A percentile compares a stretch with the other conserved stretches of the same genome.
Conservation (phyloP, 2,329 filamentous ascomycete species). For the Escovopsis sp. region DNA sequence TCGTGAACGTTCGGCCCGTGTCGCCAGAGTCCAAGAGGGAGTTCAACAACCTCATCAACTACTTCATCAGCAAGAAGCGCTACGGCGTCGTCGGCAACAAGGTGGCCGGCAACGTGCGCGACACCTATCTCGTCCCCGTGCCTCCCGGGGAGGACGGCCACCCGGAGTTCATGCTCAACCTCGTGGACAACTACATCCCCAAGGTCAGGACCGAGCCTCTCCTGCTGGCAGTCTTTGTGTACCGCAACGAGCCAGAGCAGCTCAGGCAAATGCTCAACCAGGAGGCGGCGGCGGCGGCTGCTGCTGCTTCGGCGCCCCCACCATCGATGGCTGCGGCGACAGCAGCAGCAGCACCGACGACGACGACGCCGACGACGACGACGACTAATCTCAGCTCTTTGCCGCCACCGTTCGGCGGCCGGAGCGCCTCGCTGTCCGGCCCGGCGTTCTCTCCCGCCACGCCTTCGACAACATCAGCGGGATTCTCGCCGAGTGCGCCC, state of each 20-base stretch:
- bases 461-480: slow-evolving; percentile 20
- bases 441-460: slow-evolving; percentile 40
- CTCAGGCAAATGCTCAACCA: slow-evolving; percentile 13
- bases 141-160: slow-evolving; percentile 54
- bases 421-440: slow-evolving; percentile 34
- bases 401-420: slow-evolving; percentile 21
- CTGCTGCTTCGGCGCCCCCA: slow-evolving; percentile 2
- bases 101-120: slow-evolving; percentile 59
- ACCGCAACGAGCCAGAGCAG: slow-evolving; percentile 44
- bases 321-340: background rate
- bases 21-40: slow-evolving; percentile 43
- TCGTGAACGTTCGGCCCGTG: slow-evolving; percentile 56
- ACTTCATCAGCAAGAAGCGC: slow-evolving; percentile 67
- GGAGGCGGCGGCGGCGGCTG: slow-evolving; percentile 5
- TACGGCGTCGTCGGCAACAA: slow-evolving; percentile 82
- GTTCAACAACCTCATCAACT: slow-evolving; percentile 70
- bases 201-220: slow-evolving; percentile 57
- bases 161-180: slow-evolving; percentile 75
- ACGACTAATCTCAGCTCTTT: too few species aligned
- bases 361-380: too few species aligned
- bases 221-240: slow-evolving; percentile 73
- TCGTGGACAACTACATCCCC: slow-evolving; percentile 73
- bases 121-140: slow-evolving; percentile 83
- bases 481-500: slow-evolving; percentile 20
- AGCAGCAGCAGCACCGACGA: too few species aligned